A percentile compares a stretch with the other conserved stretches of the same genome.
phyloP scores from a whole-genome alignment of 1,139 yeast species.

The Candida dubliniensis region DNA sequence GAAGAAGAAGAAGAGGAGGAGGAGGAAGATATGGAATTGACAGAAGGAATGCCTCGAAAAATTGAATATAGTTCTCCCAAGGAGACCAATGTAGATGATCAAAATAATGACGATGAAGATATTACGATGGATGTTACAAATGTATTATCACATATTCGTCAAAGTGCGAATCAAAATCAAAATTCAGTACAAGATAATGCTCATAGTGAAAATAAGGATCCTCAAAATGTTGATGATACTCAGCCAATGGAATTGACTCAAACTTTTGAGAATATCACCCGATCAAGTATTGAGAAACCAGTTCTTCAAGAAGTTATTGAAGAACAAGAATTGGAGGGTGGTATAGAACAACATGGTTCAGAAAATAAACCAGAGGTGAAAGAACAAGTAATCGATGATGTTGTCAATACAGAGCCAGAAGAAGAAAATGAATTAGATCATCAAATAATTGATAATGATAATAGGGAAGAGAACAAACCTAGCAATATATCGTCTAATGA shows the following conservation, averaged over 20 bases:
- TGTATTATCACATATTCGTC: neutral
- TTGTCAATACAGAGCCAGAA: no score
- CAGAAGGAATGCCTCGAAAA: slow-evolving; percentile 6
- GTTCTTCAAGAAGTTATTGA: slow-evolving; percentile 1
- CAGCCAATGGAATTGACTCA: slow-evolving; percentile 20
- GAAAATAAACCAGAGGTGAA: no score
- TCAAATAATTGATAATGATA: neutral
- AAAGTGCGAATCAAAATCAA: neutral
- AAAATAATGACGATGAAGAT: slow-evolving; percentile 2
- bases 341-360: neutral
- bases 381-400: no score
- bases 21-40: slow-evolving; percentile 9
- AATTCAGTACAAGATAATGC: neutral
- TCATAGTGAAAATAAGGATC: neutral
- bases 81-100: no score
- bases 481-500: neutral
- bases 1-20: slow-evolving; percentile 2
- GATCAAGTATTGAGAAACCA: neutral
- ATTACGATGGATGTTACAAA: slow-evolving; percentile 5
- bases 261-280: slow-evolving; percentile 8
- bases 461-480: neutral
- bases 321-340: neutral
- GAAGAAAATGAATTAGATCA: no score
- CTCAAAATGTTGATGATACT: neutral
- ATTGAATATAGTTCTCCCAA: neutral